Base-by-base conservation (phyloP, 2,329 filamentous ascomycete species). In the Stemphylium beticola region DNA sequence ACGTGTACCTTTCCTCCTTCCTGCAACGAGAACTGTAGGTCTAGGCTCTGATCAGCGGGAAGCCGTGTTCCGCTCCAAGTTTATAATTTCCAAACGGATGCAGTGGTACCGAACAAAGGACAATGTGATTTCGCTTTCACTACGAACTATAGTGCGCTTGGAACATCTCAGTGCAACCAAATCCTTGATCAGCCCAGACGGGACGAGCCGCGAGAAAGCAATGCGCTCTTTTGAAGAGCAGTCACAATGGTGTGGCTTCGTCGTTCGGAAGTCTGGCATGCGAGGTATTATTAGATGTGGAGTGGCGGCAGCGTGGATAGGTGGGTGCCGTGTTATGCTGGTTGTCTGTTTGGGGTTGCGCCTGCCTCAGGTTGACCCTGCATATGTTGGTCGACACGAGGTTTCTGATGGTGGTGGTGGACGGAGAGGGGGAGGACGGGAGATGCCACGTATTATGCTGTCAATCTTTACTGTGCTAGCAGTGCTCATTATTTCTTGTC, bases 321-420 rank as follows among this genome's bases (percentile, higher is more conserved):
- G 29, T 4, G 18, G 26, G 40, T 44, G n/a, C 39, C 43, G 33
- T 29, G 40, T 44, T 29, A 42, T 56, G 42, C 45, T 34, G 24
- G 15, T 20, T 22, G 41, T 34, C 31, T 37, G 14, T 40, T 32
- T 41, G 31, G 39, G 42, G 24, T 37, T 10, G 38, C 38, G 32
- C 37, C 38, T 49, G 53, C 49, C 43, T 56, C 48, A 48, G 42
- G 43, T 42, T 48, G 26, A 44, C 33, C 39, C 49, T 48, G 49
- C 34, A 40, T 56, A 34, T 29, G 26, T 45, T 14, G 46, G 22
- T 32, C 20, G 32, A 24, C 17, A 22, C 22, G 31, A 34, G 22
- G 31, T 34, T 33, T 34, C 14, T 8, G 29, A 33, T 26, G 20
- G n/a, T 12, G 15, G n/a, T 12, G 15, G 10, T 40, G n/a, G 26